phyloP scores from a whole-genome alignment of 495 filamentous ascomycete species.

The Neurospora sublineolata region DNA sequence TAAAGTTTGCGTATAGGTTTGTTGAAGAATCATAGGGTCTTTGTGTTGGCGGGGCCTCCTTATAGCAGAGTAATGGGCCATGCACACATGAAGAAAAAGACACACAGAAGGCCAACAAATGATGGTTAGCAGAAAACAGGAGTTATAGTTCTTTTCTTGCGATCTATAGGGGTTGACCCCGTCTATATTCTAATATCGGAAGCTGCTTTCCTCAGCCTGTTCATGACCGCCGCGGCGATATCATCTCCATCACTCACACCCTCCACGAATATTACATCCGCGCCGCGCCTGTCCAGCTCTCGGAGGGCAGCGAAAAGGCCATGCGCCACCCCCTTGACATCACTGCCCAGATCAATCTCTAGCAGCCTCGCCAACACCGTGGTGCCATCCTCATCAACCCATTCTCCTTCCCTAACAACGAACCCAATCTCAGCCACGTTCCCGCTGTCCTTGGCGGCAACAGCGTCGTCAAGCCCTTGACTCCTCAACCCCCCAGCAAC shows the following conservation, averaged over 20 bases:
- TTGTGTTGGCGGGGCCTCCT: background rate
- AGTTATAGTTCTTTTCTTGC: conserved; percentile 7
- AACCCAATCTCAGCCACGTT: conserved; percentile 10
- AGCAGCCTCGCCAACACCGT: conserved; percentile 27
- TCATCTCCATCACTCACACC: conserved; percentile 73
- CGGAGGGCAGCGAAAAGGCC: conserved; percentile 79
- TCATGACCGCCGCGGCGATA: conserved; percentile 93
- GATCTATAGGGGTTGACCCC: conserved; percentile 4
- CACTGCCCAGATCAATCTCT: conserved; percentile 55
- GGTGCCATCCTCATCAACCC: conserved; percentile 13
- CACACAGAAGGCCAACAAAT: background rate
- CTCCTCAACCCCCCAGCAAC: conserved; percentile 21
- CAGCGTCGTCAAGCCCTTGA: conserved; percentile 13
- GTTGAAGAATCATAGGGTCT: background rate
- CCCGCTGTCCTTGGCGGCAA: conserved; percentile 15
- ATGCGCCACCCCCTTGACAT: conserved; percentile 63
- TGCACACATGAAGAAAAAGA: background rate
- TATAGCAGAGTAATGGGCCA: background rate
- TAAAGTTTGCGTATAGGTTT: background rate
- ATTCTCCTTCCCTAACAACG: conserved; percentile 23
- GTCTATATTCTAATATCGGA: conserved; percentile 37
- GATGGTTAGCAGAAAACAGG: background rate
- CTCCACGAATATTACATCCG: conserved; percentile 84
- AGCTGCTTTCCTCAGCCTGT: conserved; percentile 82
- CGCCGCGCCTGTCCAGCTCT: conserved; percentile 66